Evolutionary conservation across 345 rosid genomes (phyloP), one percentile per base, ranked within the genome.

Genomic region (Carallia brachiata): DNA sequence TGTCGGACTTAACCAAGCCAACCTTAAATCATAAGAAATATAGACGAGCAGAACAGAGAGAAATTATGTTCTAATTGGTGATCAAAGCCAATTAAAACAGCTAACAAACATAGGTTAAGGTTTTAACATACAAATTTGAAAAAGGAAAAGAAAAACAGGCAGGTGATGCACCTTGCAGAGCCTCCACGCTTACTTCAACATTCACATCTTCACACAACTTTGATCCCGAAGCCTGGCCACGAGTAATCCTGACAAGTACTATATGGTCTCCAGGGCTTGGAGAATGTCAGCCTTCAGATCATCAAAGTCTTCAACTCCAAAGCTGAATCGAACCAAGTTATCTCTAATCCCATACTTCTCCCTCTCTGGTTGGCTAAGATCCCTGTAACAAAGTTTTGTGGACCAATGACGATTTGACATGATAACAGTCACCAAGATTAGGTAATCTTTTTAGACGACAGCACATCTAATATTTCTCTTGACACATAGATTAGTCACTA

Each of bases 251-350:
- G 1, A 44, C 12, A 15, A 44, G 58, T 54, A 10, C 70, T 79
- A 89, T 77, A 89, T 87, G 70, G 82, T 52, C 16, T 81, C 94
- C 70, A 92, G 88, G 54, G 98, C 97, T 80, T 95, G 98, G 70
- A 92, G 87, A 16, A 95, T 10, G 75, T 95, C 98, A 50, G 86
- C 89, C 86, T 89, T 86, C 83, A 95, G 47, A 77, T 95, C 99
- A 70, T 95, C 87, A 1, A 95, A 88, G 82, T 84, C 98, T 84
- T 95, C 99, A 31, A 92, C 89, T 61, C 99, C 98, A 65, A 90
- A 89, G 84, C 98, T 90, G 82, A 95, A 95, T 52, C 98, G 87
- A 57, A 95, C 87, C 89, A 95, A 73, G 85, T 90, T 95, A 65
- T 95, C 99, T 84, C 68, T 82, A 31, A 95, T 95, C 73, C 96